Base-by-base conservation (phyloP, 2,329 filamentous ascomycete genomes). In the Cordyceps cateniannulata region DNA sequence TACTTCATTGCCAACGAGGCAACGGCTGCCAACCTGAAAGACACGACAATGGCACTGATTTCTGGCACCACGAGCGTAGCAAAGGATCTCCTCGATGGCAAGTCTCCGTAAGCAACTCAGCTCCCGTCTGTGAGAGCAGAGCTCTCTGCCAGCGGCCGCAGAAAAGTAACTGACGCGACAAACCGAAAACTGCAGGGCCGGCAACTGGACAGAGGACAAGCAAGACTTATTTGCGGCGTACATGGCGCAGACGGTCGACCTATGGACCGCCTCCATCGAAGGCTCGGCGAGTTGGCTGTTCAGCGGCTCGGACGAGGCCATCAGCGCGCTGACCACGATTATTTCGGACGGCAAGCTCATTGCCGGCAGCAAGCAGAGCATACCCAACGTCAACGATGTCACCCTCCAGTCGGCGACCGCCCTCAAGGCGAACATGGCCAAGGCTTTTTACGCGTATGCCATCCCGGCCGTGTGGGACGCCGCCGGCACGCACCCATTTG, bases 351-450 rank as follows among this genome's bases (percentile, higher is more conserved):
- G 42, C 42, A 44, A 44, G 42, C 42, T 44, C 42, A 44, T 44
- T n/a, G 42, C 18, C n/a, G 42, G 42, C 18, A 44, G 42, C 42
- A 44, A 44, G 16, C 8, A 44, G 18, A 22, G 8, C 42, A 44
- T 20, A 9, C 20, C 44, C 22, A 47, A 24, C 22, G 22, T 47
- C 44, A 25, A 25, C 7, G 44, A 47, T 10, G 44, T 24, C n/a
- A 44, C 18, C 7, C 22, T 47, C 44, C 44, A 47, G 20, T 24
- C 44, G 44, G 42, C 42, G n/a, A 44, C 42, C 42, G 42, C 42
- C 42, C 59, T 63, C 57, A 38, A 70, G 67, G 69, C 50, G 12
- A 48, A 49, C 44, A 38, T 58, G 25, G 18, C 44, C 40, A 58
- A 58, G 29, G 27, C 48, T 1, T 52, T 60, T 32, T 60, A 52